Base-by-base conservation (phyloP, 2,329 filamentous ascomycete species). In the Coniochaeta hoffmannii region DNA sequence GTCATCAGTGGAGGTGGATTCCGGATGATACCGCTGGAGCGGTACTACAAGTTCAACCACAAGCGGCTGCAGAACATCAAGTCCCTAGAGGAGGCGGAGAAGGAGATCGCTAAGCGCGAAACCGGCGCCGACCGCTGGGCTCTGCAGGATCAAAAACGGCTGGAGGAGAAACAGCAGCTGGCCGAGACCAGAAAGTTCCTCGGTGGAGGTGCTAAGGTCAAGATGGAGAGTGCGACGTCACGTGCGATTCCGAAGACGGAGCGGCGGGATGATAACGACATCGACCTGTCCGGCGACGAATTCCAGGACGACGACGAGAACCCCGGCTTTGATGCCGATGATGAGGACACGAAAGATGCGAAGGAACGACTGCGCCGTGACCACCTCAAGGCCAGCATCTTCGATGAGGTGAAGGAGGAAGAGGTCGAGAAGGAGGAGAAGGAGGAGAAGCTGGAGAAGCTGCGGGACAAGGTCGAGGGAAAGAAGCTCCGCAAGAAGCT, bases 231-330 rank as follows among this genome's bases (percentile, higher is more conserved):
- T 56, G 74, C 69, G 68, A 89, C 80, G 31, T 89, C 78, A 67
- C 78, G 70, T 71, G 81, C 71, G 62, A 85, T 76, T 56, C 86
- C 71, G 62, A 82, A 80, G 63, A 80, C 70, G 53, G 86, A 90
- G 64, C 81, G 82, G 60, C 76, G 85, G 64, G 88, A 91, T 54
- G 87, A 90, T 62, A 81, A 85, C 58, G 85, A 89, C 60, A 73
- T 87, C 34, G 84, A 87, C 62, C 77, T 87, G 67, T 82, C 83
- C 19, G 83, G 81, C 10, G 84, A 86, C 56, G 85, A 89, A 63
- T 97, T 97, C 66, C 89, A 92, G 62, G 89, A 96, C 64, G 90
- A 95, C 64, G 90, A 96, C 65, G 90, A 95, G 67, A 83, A 88
- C 22, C 80, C 84, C 2, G 81, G 87, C 41, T 81, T 90, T 53